A percentile compares a stretch with the other conserved stretches of the same genome.
phyloP scores from a whole-genome alignment of 2,329 filamentous ascomycete genomes.

The Fusarium protoensiforme region DNA sequence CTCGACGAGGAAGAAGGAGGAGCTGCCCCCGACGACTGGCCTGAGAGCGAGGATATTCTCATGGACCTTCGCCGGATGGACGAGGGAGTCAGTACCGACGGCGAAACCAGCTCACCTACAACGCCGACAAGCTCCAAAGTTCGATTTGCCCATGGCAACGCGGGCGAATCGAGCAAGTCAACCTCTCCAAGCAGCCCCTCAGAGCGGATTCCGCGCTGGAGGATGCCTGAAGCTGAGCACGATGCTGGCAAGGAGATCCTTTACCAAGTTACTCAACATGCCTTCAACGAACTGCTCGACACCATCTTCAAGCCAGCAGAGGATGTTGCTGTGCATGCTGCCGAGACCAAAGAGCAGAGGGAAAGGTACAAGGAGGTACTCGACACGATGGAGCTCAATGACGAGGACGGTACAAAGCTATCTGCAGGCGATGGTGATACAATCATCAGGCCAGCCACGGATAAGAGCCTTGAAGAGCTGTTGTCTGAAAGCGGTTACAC shows the following conservation, averaged over 20 bases:
- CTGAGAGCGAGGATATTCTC: slow-evolving; percentile 68
- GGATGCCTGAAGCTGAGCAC: slow-evolving; percentile 81
- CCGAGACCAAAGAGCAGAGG: slow-evolving; percentile 70
- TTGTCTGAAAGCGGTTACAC: slow-evolving; percentile 59
- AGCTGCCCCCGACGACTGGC: slow-evolving; percentile 71
- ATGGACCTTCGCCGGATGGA: slow-evolving; percentile 47
- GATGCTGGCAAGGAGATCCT: slow-evolving; percentile 90
- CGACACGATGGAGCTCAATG: slow-evolving; percentile 50
- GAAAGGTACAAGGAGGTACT: slow-evolving; percentile 65
- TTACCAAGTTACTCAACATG: slow-evolving; percentile 89
- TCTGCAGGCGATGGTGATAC: slow-evolving; percentile 5
- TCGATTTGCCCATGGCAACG: slow-evolving; percentile 77
- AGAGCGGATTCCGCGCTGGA: slow-evolving; percentile 81
- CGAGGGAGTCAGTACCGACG: slow-evolving; percentile 58
- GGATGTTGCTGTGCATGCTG: slow-evolving; percentile 76
- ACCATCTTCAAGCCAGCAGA: slow-evolving; percentile 85
- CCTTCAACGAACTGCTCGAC: slow-evolving; percentile 92
- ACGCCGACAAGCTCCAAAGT: slow-evolving; percentile 84
- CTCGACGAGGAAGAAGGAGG: slow-evolving; percentile 86
- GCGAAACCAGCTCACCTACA: slow-evolving; percentile 58
- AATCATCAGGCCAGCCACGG: slow-evolving; percentile 26
- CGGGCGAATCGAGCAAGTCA: slow-evolving; percentile 75
- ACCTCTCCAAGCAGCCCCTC: slow-evolving; percentile 79
- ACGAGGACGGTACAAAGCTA: slow-evolving; percentile 42
- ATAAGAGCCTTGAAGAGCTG: slow-evolving; percentile 50